A percentile compares a stretch with the other conserved stretches of the same genome.
These are phyloP conservation scores for Cercospora citrullina DNA, from an alignment of 2,329 filamentous ascomycete genomes.

Conservation along the genomic window DNA sequence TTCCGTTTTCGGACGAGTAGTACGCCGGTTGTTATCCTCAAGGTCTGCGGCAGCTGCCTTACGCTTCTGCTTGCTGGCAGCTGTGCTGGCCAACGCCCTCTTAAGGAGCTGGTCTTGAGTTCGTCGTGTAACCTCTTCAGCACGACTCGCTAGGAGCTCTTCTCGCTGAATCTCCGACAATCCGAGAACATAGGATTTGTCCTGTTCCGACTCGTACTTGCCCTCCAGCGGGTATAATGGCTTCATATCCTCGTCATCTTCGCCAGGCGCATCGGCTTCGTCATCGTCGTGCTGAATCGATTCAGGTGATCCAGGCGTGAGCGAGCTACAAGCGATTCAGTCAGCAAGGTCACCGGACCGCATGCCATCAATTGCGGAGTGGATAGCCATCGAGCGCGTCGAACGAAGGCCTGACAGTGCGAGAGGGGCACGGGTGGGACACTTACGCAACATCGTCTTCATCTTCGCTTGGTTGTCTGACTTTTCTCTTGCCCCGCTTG, in stretches of 20 bases:
- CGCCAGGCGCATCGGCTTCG: constrained; percentile 45
- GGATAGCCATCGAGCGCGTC: not conserved
- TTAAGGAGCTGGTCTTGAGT: constrained; percentile 80
- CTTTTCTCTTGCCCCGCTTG: constrained; percentile 46
- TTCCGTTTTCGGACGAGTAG: constrained; percentile 41
- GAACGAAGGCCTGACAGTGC: not conserved
- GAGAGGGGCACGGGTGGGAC: not conserved
- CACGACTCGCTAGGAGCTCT: constrained; percentile 82
- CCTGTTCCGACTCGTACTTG: constrained; percentile 63
- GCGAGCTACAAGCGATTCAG: constrained; percentile 25
- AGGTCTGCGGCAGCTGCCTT: constrained; percentile 77
- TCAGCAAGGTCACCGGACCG: constrained; percentile 6
- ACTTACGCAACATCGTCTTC: constrained; percentile 77
- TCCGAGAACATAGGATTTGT: constrained; percentile 66
- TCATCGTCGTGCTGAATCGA: constrained; percentile 87
- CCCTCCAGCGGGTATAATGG: constrained; percentile 83
- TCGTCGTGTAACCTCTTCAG: constrained; percentile 76
- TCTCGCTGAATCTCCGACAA: constrained; percentile 92
- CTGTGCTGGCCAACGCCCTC: constrained; percentile 62
- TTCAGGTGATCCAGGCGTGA: constrained; percentile 58
- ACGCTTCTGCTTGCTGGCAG: constrained; percentile 65
- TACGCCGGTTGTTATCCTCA: constrained; percentile 73
- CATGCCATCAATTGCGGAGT: constrained; percentile 14
- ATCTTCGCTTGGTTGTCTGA: constrained; percentile 61
- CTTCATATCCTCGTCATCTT: constrained; percentile 52